phyloP scores from a whole-genome alignment of 2,329 filamentous ascomycete species.

The Ophiocordyceps camponoti-saundersi region DNA sequence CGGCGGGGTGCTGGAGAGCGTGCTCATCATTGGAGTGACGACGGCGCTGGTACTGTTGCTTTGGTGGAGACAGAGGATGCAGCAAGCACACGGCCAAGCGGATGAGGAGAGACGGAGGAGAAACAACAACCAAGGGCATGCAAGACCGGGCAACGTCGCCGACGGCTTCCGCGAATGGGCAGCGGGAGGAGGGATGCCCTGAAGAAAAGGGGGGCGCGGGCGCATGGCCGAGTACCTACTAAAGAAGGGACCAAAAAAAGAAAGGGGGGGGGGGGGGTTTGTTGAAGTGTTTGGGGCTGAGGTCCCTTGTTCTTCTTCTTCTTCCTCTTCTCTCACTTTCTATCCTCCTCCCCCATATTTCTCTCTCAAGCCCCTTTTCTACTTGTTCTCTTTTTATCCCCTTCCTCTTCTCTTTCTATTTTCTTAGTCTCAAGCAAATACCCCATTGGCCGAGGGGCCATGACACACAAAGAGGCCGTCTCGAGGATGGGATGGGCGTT shows the following conservation, averaged over 20 bases:
- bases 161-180: constrained; percentile 18
- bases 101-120: constrained; percentile 14
- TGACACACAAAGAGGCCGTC: background rate
- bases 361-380: no score
- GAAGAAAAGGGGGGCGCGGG: background rate
- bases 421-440: background rate
- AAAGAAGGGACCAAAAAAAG: background rate
- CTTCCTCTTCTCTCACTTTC: no score
- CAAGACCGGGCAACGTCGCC: constrained; percentile 1
- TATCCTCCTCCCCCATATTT: no score
- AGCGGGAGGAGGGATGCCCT: constrained; percentile 14
- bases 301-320: no score
- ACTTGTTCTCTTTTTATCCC: no score
- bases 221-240: no score
- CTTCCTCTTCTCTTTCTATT: constrained; percentile 1
- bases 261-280: background rate
- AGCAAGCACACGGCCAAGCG: constrained; percentile 31
- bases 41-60: constrained; percentile 60
- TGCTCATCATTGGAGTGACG: constrained; percentile 67
- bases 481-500: background rate
- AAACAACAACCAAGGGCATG: constrained; percentile 9
- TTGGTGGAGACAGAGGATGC: constrained; percentile 61
- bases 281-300: background rate
- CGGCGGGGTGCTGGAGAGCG: constrained; percentile 66
- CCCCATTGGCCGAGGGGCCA: background rate